These are phyloP conservation scores for Persicaria maculosa DNA, from an alignment of 148 eudicot genomes.

Conservation along the genomic window DNA sequence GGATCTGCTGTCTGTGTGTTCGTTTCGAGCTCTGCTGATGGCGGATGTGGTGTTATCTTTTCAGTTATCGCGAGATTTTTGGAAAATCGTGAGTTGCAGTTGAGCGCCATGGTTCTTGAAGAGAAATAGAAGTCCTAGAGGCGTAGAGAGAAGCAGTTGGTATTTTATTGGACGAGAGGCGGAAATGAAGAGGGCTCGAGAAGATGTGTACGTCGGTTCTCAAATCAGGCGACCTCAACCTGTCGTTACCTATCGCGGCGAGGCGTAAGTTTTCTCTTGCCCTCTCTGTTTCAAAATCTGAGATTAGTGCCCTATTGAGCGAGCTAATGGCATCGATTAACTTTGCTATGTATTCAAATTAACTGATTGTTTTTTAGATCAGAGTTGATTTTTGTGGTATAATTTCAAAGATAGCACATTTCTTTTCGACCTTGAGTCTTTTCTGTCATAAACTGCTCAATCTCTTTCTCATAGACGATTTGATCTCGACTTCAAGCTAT, in stretches of 20 bases:
- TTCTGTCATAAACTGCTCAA: not conserved
- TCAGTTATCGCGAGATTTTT: slow-evolving; percentile 6
- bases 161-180: not conserved
- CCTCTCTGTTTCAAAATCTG: not conserved
- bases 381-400: not conserved
- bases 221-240: slow-evolving; percentile 11
- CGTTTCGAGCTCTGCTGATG: slow-evolving; percentile 6
- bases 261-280: slow-evolving; percentile 4
- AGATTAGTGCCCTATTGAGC: not conserved
- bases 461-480: not conserved
- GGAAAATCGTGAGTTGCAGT: not conserved
- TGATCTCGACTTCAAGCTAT: slow-evolving; percentile 1
- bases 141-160: not conserved
- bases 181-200: slow-evolving; percentile 14
- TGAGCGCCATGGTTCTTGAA: slow-evolving; percentile 3
- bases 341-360: not conserved
- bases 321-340: not conserved
- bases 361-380: not conserved
- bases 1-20: slow-evolving; percentile 11
- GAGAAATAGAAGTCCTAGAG: slow-evolving; percentile 6
- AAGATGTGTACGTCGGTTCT: slow-evolving; percentile 5
- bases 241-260: slow-evolving; percentile 6
- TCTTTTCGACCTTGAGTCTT: not conserved
- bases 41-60: slow-evolving; percentile 4
- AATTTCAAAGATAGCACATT: not conserved